Evolutionary conservation across 352 stramenopile genomes (phyloP).

Genomic region (Globisporangium parvum): DNA sequence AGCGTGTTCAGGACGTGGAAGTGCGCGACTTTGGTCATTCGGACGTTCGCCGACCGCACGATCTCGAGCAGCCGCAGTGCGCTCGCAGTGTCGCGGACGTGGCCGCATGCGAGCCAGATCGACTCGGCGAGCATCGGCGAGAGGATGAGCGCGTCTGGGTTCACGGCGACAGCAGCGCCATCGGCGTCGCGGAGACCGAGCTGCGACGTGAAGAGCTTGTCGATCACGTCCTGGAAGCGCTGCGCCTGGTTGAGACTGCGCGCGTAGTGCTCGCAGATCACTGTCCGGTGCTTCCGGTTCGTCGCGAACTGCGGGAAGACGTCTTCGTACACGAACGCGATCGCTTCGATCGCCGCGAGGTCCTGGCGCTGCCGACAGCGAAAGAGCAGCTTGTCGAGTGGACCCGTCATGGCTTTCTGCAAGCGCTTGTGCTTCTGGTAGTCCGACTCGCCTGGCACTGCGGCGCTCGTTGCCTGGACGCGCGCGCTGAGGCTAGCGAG

Average conservation of each 20-base stretch:
- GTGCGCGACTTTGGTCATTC: constrained; percentile 46
- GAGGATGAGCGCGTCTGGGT: constrained; percentile 20
- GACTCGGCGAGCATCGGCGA: constrained; percentile 37
- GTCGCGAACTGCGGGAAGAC: constrained; percentile 43
- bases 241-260: constrained; percentile 40
- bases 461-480: constrained; percentile 4
- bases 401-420: constrained; percentile 42
- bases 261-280: constrained; percentile 53
- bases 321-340: constrained; percentile 42
- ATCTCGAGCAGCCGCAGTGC: constrained; percentile 29
- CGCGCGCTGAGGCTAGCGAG: constrained; percentile 4
- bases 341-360: constrained; percentile 40
- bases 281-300: constrained; percentile 30
- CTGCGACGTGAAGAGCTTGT: constrained; percentile 28
- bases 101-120: constrained; percentile 45
- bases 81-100: constrained; percentile 28
- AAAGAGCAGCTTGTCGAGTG: constrained; percentile 42
- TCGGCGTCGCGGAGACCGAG: constrained; percentile 7
- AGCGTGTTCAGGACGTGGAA: constrained; percentile 55
- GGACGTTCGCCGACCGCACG: constrained; percentile 23
- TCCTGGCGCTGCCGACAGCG: constrained; percentile 24
- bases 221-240: constrained; percentile 48
- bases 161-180: not conserved
- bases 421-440: constrained; percentile 32
- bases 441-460: constrained; percentile 18